phyloP scores from a whole-genome alignment of 23 red algal species.

The Gracilaria domingensis region DNA sequence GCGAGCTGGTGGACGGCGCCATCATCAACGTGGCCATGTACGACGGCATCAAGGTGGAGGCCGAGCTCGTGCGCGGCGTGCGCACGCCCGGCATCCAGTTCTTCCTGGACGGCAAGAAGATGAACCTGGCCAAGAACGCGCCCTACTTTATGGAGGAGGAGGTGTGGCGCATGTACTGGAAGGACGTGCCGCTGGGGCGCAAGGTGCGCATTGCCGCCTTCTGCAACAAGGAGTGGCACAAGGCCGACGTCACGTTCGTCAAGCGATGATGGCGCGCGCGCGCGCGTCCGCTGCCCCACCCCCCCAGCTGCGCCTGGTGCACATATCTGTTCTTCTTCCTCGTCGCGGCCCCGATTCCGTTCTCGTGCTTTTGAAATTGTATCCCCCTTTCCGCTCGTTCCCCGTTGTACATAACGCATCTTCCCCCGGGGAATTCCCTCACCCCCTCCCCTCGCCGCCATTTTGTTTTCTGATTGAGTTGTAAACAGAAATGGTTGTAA shows the following conservation, averaged over 20 bases:
- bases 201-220: conserved; percentile 4
- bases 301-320: not conserved
- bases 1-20: conserved; percentile 11
- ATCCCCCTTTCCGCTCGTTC: too few species aligned
- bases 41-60: conserved; percentile 17
- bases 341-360: not conserved
- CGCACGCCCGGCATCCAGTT: not conserved
- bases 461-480: too few species aligned
- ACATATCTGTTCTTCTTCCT: not conserved
- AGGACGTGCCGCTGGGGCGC: not conserved
- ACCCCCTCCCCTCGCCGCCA: too few species aligned
- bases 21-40: conserved; percentile 15
- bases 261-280: not conserved
- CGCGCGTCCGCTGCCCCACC: not conserved
- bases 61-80: not conserved
- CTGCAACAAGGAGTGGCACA: conserved; percentile 1
- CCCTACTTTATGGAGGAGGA: conserved; percentile 13
- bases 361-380: too few species aligned
- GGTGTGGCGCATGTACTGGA: not conserved
- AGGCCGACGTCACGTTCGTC: conserved; percentile 4
- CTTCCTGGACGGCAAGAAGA: not conserved
- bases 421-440: too few species aligned
- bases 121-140: conserved; percentile 2
- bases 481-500: too few species aligned
- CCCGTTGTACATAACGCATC: too few species aligned